Evolutionary conservation across 371 early-diverging fungal genomes (phyloP).

Genomic region (Basidiobolus meristosporus): DNA sequence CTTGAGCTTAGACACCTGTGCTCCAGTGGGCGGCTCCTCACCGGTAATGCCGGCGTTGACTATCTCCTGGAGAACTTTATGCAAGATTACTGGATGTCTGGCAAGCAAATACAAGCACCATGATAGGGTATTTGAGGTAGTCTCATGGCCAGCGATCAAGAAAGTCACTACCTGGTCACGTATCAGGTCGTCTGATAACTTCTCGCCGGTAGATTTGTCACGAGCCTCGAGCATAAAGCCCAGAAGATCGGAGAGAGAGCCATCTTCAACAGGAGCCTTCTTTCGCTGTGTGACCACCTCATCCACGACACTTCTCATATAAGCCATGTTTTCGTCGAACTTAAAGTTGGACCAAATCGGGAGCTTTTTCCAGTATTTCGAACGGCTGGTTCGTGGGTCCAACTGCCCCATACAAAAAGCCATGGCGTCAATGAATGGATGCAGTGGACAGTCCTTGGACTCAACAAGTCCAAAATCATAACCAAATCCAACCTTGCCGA

Average conservation of each 20-base stretch:
- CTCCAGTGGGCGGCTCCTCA: slow-evolving; percentile 9
- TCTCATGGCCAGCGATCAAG: slow-evolving; percentile 28
- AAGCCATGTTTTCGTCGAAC: too few species aligned
- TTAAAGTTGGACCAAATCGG: too few species aligned
- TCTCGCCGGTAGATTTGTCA: background rate
- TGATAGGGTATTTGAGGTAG: slow-evolving; percentile 22
- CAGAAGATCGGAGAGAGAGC: background rate
- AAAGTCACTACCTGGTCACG: slow-evolving; percentile 16
- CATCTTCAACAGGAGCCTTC: background rate
- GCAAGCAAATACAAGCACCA: slow-evolving; percentile 15
- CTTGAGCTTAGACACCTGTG: slow-evolving; percentile 14
- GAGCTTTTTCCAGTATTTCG: too few species aligned
- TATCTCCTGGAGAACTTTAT: slow-evolving; percentile 18
- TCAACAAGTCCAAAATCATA: too few species aligned
- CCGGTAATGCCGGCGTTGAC: slow-evolving; percentile 12
- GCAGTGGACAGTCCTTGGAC: too few species aligned
- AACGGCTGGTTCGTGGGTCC: too few species aligned
- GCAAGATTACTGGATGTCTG: slow-evolving; percentile 18
- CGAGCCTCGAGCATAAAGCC: background rate
- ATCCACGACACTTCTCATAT: background rate
- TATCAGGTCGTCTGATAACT: slow-evolving; percentile 2
- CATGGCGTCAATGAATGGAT: too few species aligned
- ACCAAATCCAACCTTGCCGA: too few species aligned
- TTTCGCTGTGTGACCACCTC: background rate
- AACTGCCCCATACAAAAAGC: too few species aligned